A percentile compares a stretch with the other conserved stretches of the same genome.
phyloP scores from a whole-genome alignment of 169 alveolate species.

The Besnoitia besnoiti region DNA sequence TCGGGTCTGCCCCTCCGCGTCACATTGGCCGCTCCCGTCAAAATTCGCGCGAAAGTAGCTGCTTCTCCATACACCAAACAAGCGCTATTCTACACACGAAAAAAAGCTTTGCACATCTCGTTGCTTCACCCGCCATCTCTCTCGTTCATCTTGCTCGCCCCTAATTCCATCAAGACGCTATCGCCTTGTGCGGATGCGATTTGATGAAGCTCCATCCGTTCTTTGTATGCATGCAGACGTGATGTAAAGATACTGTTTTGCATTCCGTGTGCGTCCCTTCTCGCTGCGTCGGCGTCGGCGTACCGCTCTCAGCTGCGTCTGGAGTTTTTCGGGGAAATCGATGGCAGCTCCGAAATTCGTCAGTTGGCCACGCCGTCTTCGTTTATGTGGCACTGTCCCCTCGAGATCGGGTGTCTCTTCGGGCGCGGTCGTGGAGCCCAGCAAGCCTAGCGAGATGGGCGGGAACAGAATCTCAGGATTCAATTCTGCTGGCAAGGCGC shows the following conservation, averaged over 20 bases:
- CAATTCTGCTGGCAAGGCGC: constrained; percentile 42
- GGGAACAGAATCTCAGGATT: constrained; percentile 56
- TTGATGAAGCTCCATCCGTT: background rate
- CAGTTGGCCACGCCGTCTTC: background rate
- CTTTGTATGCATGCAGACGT: background rate
- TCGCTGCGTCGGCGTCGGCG: background rate
- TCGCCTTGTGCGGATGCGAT: too few relatives aligned
- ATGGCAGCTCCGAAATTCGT: background rate
- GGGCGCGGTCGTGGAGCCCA: too few relatives aligned
- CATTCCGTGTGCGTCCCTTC: background rate
- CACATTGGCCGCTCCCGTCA: too few relatives aligned
- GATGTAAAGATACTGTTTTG: background rate
- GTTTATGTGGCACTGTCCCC: background rate
- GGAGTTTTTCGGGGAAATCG: background rate
- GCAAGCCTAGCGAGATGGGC: background rate
- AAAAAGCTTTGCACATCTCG: too few relatives aligned
- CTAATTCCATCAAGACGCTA: too few relatives aligned
- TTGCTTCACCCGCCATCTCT: too few relatives aligned
- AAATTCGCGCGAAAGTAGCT: too few relatives aligned
- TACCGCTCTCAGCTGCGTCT: background rate
- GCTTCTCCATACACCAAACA: too few relatives aligned
- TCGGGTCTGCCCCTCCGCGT: too few relatives aligned
- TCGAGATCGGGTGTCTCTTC: background rate
- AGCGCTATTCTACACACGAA: too few relatives aligned
- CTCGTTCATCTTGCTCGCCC: too few relatives aligned